Percentiles rank a stretch among this genome's conserved stretches.
These are phyloP conservation scores for Leccinum fibrillosum DNA, from an alignment of 768 basidiomycete genomes.

Conservation along the genomic window DNA sequence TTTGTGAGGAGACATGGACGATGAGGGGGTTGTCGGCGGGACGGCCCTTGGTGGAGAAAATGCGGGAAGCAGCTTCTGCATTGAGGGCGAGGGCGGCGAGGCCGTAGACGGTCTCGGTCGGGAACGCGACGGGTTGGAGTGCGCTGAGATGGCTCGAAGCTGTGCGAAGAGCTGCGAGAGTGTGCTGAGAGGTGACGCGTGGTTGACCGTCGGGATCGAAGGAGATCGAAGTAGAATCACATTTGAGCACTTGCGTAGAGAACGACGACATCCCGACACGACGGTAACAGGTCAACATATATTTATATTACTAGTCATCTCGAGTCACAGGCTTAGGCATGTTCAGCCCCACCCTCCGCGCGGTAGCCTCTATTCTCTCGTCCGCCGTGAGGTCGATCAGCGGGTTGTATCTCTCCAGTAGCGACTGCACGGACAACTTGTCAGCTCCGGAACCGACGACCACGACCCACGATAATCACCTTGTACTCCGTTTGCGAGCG, in stretches of 20 bases:
- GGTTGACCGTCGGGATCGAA: slow-evolving; percentile 51
- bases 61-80: slow-evolving; percentile 57
- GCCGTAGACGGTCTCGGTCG: slow-evolving; percentile 98
- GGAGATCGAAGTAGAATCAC: slow-evolving; percentile 60
- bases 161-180: slow-evolving; percentile 48
- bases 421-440: slow-evolving; percentile 40
- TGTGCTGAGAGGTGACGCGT: slow-evolving; percentile 46
- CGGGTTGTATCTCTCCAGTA: slow-evolving; percentile 88
- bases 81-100: slow-evolving; percentile 85
- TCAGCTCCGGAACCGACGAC: neutral
- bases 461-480: slow-evolving; percentile 42
- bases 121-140: slow-evolving; percentile 73
- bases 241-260: slow-evolving; percentile 47
- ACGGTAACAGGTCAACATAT: slow-evolving; percentile 4
- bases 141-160: slow-evolving; percentile 53
- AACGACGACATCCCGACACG: slow-evolving; percentile 6
- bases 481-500: slow-evolving; percentile 73
- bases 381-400: slow-evolving; percentile 72
- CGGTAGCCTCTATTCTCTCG: slow-evolving; percentile 81
- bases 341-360: slow-evolving; percentile 81
- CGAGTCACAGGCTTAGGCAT: slow-evolving; percentile 50
- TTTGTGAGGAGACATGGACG: slow-evolving; percentile 84
- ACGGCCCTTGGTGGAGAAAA: slow-evolving; percentile 88
- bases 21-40: slow-evolving; percentile 97
- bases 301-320: too few relatives aligned